phyloP scores from a whole-genome alignment of 768 basidiomycete genomes.

The Russula virescens region DNA sequence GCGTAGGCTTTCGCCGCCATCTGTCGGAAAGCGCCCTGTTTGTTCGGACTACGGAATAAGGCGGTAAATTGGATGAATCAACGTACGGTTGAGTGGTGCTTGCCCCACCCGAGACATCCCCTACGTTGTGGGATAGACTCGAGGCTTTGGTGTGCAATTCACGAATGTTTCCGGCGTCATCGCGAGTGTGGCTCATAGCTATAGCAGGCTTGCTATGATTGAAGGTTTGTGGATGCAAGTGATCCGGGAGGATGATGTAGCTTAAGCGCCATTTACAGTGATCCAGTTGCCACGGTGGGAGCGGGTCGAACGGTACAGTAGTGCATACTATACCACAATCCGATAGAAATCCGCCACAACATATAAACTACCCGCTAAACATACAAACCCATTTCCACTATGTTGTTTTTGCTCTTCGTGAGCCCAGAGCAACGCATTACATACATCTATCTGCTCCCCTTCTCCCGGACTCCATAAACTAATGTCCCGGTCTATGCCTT shows the following conservation, averaged over 20 bases:
- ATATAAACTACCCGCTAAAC: slow-evolving; percentile 90
- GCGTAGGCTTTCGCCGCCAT: background rate
- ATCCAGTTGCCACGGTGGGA: too few relatives aligned
- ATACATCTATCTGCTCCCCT: slow-evolving; percentile 33
- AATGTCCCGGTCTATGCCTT: slow-evolving; percentile 38
- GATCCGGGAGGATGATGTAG: background rate
- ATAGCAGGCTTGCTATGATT: background rate
- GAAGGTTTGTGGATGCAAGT: background rate
- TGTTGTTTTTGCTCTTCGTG: slow-evolving; percentile 20
- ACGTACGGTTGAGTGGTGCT: background rate
- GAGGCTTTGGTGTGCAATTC: background rate
- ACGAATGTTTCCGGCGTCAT: slow-evolving; percentile 13
- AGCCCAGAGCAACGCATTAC: slow-evolving; percentile 46
- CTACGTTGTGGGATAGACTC: background rate
- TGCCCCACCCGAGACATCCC: slow-evolving; percentile 11
- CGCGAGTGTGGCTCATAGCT: slow-evolving; percentile 9
- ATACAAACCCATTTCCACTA: slow-evolving; percentile 40
- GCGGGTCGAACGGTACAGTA: too few relatives aligned
- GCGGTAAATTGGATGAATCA: background rate
- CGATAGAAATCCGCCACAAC: slow-evolving; percentile 91
- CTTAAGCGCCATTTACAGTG: background rate
- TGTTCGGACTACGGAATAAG: background rate
- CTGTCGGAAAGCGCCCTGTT: background rate
- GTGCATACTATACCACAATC: slow-evolving; percentile 1
- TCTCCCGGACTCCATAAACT: slow-evolving; percentile 42